A percentile compares a stretch with the other conserved stretches of the same genome.
These are phyloP conservation scores for Saitozyma podzolica DNA, from an alignment of 768 basidiomycete genomes.

Conservation along the genomic window DNA sequence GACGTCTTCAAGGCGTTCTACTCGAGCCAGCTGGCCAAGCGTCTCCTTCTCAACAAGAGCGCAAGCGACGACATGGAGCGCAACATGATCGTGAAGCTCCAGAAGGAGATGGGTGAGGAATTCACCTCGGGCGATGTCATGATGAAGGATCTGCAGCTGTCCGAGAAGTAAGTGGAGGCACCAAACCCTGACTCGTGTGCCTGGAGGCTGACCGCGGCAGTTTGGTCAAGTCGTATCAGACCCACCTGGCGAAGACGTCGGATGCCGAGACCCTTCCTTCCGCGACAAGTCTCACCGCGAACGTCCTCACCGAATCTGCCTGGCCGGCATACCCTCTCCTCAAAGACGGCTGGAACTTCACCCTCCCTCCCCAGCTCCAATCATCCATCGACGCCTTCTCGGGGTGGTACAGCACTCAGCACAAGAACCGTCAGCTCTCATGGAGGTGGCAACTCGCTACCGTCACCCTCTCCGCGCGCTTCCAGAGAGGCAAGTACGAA, in stretches of 20 bases:
- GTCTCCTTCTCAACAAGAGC: constrained; percentile 80
- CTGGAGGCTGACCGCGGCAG: constrained; percentile 57
- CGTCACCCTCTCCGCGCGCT: constrained; percentile 70
- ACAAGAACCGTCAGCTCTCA: constrained; percentile 70
- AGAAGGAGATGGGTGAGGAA: constrained; percentile 91
- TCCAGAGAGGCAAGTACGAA: constrained; percentile 68
- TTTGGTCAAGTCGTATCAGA: constrained; percentile 41
- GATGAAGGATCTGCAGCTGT: constrained; percentile 78
- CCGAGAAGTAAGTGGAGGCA: constrained; percentile 48
- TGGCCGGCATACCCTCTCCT: constrained; percentile 42
- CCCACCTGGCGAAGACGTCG: constrained; percentile 46
- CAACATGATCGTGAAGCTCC: constrained; percentile 69
- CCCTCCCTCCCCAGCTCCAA: constrained; percentile 65
- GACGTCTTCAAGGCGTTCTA: constrained; percentile 98
- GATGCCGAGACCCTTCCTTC: constrained; percentile 57
- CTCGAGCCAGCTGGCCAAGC: constrained; percentile 90
- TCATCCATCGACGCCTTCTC: constrained; percentile 64
- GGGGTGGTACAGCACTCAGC: constrained; percentile 73
- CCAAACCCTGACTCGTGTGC: neutral
- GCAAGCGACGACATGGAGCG: constrained; percentile 97
- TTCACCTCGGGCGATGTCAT: constrained; percentile 92
- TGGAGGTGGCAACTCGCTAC: constrained; percentile 89
- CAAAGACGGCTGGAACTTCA: constrained; percentile 31
- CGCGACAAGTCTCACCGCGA: constrained; percentile 45
- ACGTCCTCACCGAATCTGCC: constrained; percentile 46